phyloP scores from a whole-genome alignment of 73 alveolate species.

The Paramecium pentaurelia region DNA sequence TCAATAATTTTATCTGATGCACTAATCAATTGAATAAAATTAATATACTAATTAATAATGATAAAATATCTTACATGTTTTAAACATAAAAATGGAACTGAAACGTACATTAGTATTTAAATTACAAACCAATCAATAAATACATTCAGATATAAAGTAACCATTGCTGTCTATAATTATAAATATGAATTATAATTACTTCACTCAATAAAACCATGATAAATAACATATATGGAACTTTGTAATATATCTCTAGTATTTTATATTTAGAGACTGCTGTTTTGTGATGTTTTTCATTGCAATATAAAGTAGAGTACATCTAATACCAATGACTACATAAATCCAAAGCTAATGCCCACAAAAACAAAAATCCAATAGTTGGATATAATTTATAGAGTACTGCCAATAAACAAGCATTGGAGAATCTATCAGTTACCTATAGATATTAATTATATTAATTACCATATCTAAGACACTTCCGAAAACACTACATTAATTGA shows the following conservation, averaged over 20 bases:
- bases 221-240: conserved; percentile 34
- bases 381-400: conserved; percentile 49
- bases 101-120: neutral
- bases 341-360: conserved; percentile 59
- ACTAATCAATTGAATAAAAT: conserved; percentile 10
- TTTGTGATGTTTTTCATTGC: conserved; percentile 60
- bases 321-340: conserved; percentile 61
- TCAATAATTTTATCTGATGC: conserved; percentile 30
- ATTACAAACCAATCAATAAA: neutral
- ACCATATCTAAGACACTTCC: conserved; percentile 65
- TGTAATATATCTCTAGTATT: conserved; percentile 45
- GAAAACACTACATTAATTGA: conserved; percentile 40
- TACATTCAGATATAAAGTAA: neutral
- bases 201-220: conserved; percentile 50
- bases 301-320: conserved; percentile 53
- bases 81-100: conserved; percentile 7
- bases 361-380: conserved; percentile 39
- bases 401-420: conserved; percentile 51
- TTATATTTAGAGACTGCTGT: conserved; percentile 44
- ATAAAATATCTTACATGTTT: neutral
- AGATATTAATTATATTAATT: neutral
- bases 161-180: conserved; percentile 30
- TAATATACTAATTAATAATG: neutral
- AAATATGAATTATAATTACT: neutral
- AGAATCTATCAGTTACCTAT: conserved; percentile 55